phyloP scores from a whole-genome alignment of 2,329 filamentous ascomycete genomes.

The Penicillium brasilianum region DNA sequence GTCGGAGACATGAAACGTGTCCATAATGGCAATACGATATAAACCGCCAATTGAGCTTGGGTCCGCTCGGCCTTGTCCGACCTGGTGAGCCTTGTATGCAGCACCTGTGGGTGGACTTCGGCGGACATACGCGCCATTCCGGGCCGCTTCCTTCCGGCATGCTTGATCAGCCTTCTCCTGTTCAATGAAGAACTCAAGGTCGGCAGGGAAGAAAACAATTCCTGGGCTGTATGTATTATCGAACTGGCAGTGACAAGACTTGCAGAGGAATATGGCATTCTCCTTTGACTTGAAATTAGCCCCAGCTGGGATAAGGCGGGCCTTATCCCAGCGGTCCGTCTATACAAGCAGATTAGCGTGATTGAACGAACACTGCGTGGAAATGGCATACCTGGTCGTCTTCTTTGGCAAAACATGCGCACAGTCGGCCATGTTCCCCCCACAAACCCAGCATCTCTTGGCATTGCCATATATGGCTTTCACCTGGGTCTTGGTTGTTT shows the following conservation, averaged over 20 bases:
- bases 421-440: neutral
- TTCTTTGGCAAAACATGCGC: slow-evolving; percentile 2
- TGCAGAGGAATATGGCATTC: slow-evolving; percentile 1
- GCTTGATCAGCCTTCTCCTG: slow-evolving; percentile 1
- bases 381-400: neutral
- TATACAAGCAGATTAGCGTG: neutral
- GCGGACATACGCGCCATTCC: neutral
- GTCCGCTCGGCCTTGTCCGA: neutral
- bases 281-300: neutral
- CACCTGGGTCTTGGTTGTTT: neutral
- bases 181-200: slow-evolving; percentile 4
- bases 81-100: neutral
- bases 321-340: neutral
- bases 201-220: neutral
- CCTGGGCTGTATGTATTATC: neutral
- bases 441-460: slow-evolving; percentile 1
- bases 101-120: neutral
- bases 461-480: neutral
- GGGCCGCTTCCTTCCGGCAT: neutral
- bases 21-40: neutral
- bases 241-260: neutral
- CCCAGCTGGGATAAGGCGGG: neutral
- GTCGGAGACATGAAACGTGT: neutral
- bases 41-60: neutral
- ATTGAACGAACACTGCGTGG: neutral